phyloP scores from a whole-genome alignment of 2,329 filamentous ascomycete genomes.

The Fusarium udum region DNA sequence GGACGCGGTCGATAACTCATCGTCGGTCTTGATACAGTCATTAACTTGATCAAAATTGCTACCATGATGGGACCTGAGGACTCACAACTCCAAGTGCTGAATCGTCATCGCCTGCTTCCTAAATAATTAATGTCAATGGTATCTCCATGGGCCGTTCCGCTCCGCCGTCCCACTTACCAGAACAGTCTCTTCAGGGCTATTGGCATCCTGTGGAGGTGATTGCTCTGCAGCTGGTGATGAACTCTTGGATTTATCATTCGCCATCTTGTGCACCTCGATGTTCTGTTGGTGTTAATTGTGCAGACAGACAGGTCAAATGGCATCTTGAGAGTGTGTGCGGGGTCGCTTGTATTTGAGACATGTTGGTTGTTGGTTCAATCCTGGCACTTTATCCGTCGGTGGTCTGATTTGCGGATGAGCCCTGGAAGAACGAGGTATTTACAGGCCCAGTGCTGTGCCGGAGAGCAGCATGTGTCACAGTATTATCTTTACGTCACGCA shows the following conservation, averaged over 20 bases:
- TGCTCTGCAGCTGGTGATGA: background rate
- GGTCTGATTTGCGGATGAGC: background rate
- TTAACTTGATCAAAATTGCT: no score
- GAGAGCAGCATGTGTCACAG: background rate
- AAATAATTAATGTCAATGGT: no score
- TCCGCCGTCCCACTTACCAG: background rate
- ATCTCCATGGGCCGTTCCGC: no score
- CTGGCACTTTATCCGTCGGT: background rate
- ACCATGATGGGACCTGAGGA: rapidly evolving
- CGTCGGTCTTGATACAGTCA: background rate
- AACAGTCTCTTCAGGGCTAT: background rate
- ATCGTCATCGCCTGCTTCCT: background rate
- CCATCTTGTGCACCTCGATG: rapidly evolving
- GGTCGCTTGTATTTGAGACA: background rate
- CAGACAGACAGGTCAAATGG: rapidly evolving
- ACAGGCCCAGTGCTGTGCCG: background rate
- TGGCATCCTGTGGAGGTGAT: background rate
- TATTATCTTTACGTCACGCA: background rate
- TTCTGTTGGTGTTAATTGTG: rapidly evolving
- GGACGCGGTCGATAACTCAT: constrained; percentile 26
- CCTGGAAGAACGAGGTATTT: background rate
- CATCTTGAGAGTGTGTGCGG: background rate
- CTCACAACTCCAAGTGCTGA: constrained; percentile 16
- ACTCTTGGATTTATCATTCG: background rate
- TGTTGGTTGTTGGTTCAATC: background rate